Evolutionary conservation across 768 basidiomycete genomes (phyloP).

Genomic region (Boletus vinaceobasis): DNA sequence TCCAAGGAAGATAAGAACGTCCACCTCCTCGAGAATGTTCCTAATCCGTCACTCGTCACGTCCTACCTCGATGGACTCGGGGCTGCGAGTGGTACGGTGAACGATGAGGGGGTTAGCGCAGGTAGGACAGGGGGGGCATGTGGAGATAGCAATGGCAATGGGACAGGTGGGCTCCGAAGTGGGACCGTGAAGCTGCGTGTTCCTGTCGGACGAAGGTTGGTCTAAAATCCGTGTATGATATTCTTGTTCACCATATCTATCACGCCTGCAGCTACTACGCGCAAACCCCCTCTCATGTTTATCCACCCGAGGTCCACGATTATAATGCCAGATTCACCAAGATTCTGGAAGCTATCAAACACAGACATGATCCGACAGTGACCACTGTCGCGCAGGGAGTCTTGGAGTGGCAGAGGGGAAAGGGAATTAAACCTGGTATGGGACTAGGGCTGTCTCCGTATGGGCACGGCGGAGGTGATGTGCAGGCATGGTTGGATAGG

Average conservation of each 20-base stretch:
- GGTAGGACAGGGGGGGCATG: constrained; percentile 2
- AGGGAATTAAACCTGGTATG: constrained; percentile 28
- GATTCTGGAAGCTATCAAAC: constrained; percentile 83
- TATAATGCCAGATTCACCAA: constrained; percentile 92
- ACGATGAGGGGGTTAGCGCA: neutral
- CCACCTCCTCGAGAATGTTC: constrained; percentile 66
- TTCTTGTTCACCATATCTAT: neutral
- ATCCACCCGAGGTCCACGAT: constrained; percentile 92
- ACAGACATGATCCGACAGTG: constrained; percentile 94
- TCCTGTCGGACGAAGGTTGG: constrained; percentile 78
- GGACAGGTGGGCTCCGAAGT: constrained; percentile 37
- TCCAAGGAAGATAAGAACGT: constrained; percentile 33
- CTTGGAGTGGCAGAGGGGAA: constrained; percentile 85
- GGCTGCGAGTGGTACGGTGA: constrained; percentile 13
- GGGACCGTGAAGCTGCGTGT: constrained; percentile 68
- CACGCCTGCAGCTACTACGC: constrained; percentile 72
- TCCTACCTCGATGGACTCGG: constrained; percentile 33
- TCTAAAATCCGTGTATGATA: constrained; percentile 1
- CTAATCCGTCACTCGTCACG: constrained; percentile 69
- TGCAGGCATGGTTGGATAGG: constrained; percentile 94
- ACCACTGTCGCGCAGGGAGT: constrained; percentile 97
- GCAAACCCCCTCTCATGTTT: constrained; percentile 60
- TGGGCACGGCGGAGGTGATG: constrained; percentile 73
- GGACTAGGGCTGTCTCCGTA: constrained; percentile 32
- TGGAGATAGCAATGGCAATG: constrained; percentile 30